Conservation (phyloP, 2,329 filamentous ascomycete species). For the Drechslerella dactyloides region DNA sequence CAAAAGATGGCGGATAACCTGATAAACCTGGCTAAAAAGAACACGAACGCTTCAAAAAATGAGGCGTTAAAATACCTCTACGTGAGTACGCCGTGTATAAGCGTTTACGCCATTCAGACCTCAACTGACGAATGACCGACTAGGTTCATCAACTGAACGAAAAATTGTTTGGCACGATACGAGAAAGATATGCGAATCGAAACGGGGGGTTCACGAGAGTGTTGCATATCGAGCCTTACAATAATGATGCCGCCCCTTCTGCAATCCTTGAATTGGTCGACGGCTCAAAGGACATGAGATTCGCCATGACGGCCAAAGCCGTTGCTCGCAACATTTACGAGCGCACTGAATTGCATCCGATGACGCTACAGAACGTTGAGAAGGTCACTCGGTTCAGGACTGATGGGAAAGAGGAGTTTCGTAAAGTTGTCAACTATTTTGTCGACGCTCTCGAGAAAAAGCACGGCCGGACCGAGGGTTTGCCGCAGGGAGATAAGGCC, state of each 20-base stretch:
- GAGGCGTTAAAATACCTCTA: conserved; percentile 82
- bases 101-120: neutral
- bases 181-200: conserved; percentile 76
- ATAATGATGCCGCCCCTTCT: conserved; percentile 83
- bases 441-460: conserved; percentile 28
- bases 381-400: conserved; percentile 82
- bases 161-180: conserved; percentile 85
- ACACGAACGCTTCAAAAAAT: conserved; percentile 79
- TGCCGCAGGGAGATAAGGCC: neutral
- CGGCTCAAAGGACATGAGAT: conserved; percentile 89
- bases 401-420: conserved; percentile 71
- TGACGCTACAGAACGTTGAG: conserved; percentile 77
- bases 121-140: neutral
- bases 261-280: conserved; percentile 96
- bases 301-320: conserved; percentile 87
- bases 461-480: conserved; percentile 56
- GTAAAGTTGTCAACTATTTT: conserved; percentile 65
- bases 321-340: conserved; percentile 70
- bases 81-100: conserved; percentile 65
- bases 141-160: conserved; percentile 66
- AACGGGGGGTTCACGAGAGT: conserved; percentile 95
- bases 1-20: conserved; percentile 92
- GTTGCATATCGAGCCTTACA: conserved; percentile 85
- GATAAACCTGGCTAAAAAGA: conserved; percentile 90
- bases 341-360: conserved; percentile 68